phyloP scores from a whole-genome alignment of 257 asterid species.

The Orobanche coerulescens region DNA sequence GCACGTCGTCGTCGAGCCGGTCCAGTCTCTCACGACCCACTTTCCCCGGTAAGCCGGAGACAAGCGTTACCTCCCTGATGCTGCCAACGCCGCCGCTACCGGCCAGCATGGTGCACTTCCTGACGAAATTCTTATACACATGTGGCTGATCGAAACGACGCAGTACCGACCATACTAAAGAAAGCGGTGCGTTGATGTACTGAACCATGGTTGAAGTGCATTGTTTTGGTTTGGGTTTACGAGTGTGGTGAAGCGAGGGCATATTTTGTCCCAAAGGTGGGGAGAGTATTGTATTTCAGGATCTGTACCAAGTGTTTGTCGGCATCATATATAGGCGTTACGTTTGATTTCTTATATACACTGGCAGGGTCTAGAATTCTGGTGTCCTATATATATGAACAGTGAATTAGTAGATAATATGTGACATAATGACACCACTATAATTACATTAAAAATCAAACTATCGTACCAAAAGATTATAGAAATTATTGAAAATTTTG shows the following conservation, averaged over 20 bases:
- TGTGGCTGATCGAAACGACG: constrained; percentile 47
- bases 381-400: no score
- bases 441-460: no score
- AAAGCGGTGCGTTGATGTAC: constrained; percentile 37
- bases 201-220: constrained; percentile 36
- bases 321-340: no score
- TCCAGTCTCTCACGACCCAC: constrained; percentile 46
- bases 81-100: constrained; percentile 42
- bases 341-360: not conserved
- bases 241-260: constrained; percentile 29
- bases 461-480: no score
- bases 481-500: no score
- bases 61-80: constrained; percentile 40
- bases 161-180: constrained; percentile 45
- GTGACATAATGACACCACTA: no score
- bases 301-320: no score
- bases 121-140: constrained; percentile 34
- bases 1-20: constrained; percentile 30
- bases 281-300: no score
- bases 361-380: no score
- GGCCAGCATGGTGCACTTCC: constrained; percentile 28
- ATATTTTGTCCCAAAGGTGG: constrained; percentile 12
- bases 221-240: constrained; percentile 26
- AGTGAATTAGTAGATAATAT: no score
- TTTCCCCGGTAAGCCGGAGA: constrained; percentile 49